Evolutionary conservation across 2,329 filamentous ascomycete species (phyloP).

Genomic region (Akanthomyces uredinophilus): DNA sequence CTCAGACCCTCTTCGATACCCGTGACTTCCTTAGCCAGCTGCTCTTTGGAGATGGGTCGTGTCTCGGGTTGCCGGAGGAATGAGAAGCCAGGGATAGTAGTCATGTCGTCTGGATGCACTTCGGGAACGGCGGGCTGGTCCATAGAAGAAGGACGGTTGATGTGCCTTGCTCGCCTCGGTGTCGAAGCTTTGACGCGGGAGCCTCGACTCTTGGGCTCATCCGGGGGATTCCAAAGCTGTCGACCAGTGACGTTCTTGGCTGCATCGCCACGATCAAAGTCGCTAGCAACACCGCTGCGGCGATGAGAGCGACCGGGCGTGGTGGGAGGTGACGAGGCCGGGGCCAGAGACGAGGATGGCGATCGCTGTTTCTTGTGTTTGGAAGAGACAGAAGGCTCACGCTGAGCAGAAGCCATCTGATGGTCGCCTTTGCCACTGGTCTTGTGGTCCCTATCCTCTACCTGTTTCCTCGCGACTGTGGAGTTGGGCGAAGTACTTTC

Average conservation of each 20-base stretch:
- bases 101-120: constrained; percentile 5
- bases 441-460: neutral
- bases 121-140: neutral
- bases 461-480: neutral
- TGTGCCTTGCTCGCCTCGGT: neutral
- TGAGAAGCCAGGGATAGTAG: neutral
- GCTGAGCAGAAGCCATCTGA: constrained; percentile 16
- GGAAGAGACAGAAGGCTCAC: constrained; percentile 3
- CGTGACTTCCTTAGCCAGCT: constrained; percentile 76
- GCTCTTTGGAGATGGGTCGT: constrained; percentile 67
- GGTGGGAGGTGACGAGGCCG: constrained; percentile 20
- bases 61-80: constrained; percentile 51
- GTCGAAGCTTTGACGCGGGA: neutral
- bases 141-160: neutral
- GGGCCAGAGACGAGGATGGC: constrained; percentile 22
- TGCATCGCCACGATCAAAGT: constrained; percentile 22
- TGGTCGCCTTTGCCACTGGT: neutral
- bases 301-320: constrained; percentile 3
- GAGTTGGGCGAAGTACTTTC: neutral
- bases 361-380: constrained; percentile 25
- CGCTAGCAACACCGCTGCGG: constrained; percentile 8
- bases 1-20: constrained; percentile 78
- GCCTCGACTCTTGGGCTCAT: constrained; percentile 15
- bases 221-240: constrained; percentile 27
- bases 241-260: constrained; percentile 21